Evolutionary conservation across 768 basidiomycete species (phyloP).

Genomic region (Tephrocybe sp.): DNA sequence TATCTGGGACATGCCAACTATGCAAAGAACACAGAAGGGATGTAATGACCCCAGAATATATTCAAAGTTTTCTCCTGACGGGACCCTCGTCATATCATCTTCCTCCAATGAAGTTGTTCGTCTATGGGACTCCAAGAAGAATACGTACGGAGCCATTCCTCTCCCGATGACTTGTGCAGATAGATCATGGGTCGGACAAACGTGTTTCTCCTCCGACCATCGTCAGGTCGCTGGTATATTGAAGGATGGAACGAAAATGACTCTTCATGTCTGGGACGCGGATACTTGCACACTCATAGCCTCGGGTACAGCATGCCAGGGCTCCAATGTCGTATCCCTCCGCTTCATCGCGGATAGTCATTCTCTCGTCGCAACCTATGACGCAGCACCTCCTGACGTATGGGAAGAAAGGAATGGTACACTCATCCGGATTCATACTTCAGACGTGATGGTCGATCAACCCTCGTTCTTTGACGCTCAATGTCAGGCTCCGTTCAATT

Average conservation of each 20-base stretch:
- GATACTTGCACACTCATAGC: background rate
- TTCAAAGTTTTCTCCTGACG: background rate
- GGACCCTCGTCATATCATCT: background rate
- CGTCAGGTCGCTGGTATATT: conserved; percentile 4
- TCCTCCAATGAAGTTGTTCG: background rate
- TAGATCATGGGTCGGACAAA: background rate
- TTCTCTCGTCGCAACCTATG: background rate
- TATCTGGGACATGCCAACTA: conserved; percentile 22
- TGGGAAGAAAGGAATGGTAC: conserved; percentile 3
- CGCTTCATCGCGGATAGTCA: background rate
- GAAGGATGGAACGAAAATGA: background rate
- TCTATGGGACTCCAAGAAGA: background rate
- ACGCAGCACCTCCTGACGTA: background rate
- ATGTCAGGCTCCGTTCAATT: no score
- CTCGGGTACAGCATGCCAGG: background rate
- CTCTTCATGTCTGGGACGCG: conserved; percentile 7
- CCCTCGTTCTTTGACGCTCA: background rate
- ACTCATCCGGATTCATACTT: background rate
- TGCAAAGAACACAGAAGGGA: background rate
- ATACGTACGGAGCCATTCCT: background rate
- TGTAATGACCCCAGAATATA: background rate
- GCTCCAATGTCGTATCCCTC: background rate
- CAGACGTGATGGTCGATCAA: background rate
- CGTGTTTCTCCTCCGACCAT: conserved; percentile 8
- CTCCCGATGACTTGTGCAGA: background rate